Conservation (phyloP, 2,329 filamentous ascomycete genomes). For the Endocalyx cinctus region DNA sequence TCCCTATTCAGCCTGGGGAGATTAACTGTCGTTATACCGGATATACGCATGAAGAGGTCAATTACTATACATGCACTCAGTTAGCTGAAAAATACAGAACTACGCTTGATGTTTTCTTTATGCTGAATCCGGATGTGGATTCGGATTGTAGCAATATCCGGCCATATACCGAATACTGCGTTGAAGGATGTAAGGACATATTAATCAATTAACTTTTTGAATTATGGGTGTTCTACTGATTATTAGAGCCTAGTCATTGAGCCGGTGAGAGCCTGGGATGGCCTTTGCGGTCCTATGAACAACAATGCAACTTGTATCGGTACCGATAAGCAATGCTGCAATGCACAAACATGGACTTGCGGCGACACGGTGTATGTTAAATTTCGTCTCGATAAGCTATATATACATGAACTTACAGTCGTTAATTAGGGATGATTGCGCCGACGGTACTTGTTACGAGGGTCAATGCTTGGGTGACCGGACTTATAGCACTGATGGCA, state of each 20-base stretch:
- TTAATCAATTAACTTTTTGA: constrained; percentile 2
- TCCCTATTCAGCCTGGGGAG: no score
- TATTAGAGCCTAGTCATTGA: constrained; percentile 17
- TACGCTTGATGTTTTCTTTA: no score
- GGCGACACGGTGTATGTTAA: constrained; percentile 20
- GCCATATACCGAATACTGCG: constrained; percentile 24
- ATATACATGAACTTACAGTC: no score
- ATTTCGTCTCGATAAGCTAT: neutral
- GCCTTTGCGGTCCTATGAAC: constrained; percentile 26
- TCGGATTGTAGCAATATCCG: constrained; percentile 23
- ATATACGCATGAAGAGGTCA: no score
- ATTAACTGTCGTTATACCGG: no score
- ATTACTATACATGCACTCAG: no score
- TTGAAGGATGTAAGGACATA: constrained; percentile 26
- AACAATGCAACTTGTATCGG: constrained; percentile 29
- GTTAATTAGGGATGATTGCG: constrained; percentile 24
- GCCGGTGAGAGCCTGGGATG: constrained; percentile 19
- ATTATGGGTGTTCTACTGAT: neutral
- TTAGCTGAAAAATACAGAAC: no score
- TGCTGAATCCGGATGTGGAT: constrained; percentile 25
- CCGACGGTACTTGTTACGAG: constrained; percentile 27
- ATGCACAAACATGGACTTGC: constrained; percentile 27
- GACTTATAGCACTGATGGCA: constrained; percentile 29
- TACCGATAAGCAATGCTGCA: constrained; percentile 26
- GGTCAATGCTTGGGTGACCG: constrained; percentile 25